phyloP scores from a whole-genome alignment of 2,329 filamentous ascomycete species.

The Sarocladiaceae sp. region DNA sequence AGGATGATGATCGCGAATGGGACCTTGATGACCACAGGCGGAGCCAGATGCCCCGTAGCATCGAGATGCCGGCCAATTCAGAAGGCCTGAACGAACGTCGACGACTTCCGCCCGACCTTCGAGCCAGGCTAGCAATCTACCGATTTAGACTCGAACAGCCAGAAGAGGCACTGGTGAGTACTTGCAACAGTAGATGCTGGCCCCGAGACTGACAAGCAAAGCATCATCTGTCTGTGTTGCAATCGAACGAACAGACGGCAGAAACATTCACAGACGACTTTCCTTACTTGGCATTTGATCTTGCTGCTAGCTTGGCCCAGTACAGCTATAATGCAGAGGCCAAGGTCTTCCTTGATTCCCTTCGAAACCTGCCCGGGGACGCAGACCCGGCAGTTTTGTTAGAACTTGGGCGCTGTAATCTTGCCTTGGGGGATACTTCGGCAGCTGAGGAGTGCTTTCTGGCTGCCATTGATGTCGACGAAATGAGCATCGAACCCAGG shows the following conservation, averaged over 20 bases:
- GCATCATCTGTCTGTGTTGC: constrained; percentile 66
- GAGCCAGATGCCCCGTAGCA: constrained; percentile 15
- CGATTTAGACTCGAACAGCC: constrained; percentile 67
- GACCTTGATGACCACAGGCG: constrained; percentile 71
- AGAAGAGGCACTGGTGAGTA: constrained; percentile 69
- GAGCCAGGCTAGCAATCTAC: constrained; percentile 78
- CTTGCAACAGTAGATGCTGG: not conserved
- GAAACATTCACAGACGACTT: constrained; percentile 57
- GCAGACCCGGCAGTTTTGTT: constrained; percentile 49
- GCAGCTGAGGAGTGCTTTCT: constrained; percentile 77
- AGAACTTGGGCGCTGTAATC: constrained; percentile 64
- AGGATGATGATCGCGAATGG: constrained; percentile 83
- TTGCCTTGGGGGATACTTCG: constrained; percentile 55
- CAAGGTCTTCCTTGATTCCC: constrained; percentile 52
- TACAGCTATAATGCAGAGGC: constrained; percentile 32
- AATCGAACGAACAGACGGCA: constrained; percentile 51
- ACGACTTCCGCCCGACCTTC: constrained; percentile 70
- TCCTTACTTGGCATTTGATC: constrained; percentile 73
- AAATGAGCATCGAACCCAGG: constrained; percentile 69
- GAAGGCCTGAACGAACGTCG: not conserved
- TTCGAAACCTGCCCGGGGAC: constrained; percentile 43
- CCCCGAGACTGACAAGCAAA: constrained; percentile 22
- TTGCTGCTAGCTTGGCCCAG: constrained; percentile 41
- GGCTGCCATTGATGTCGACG: constrained; percentile 67
- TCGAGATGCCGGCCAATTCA: not conserved